Base-by-base conservation (phyloP, 345 rosid species). In the Gynandropsis gynandra region DNA sequence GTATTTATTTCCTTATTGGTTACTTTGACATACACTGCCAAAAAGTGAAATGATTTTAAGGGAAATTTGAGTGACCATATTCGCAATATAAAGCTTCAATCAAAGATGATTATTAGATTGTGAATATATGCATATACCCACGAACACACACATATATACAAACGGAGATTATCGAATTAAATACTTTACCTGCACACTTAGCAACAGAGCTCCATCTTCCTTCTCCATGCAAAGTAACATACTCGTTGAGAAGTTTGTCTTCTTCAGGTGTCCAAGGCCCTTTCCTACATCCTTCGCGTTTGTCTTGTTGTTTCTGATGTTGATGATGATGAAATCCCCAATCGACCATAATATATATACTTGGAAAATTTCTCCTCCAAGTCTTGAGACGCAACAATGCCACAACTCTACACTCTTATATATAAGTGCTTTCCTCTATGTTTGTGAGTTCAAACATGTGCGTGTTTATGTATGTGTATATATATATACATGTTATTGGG, bases 211-310 rank as follows among this genome's bases (percentile, higher is more conserved):
- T 83, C 97, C 97, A 86, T 65, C 86, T 70, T 65, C 95, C 95
- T 42, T 80, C 94, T 10, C 95, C 94, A 63, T 78, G 71, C 38
- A 62, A 42, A 37, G 57, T 66, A n/a, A 86, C 80, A 66, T 83
- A 68, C 51, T 78, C 78, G 4, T 13, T 50, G 1, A 89, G 79
- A 62, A 86, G 54, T 64, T 68, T 78, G 53, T 86, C 95, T 56
- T 83, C 97, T 67, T 80, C 78, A 31, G 82, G 74, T 60, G 94
- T 80, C 97, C 97, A 86, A 42, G 90, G 95, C 21, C 95, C 95
- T 35, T 85, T 81, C 72, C 86, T 76, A 80, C 80, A 79, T 11
- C 70, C 83, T 72, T 76, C 42, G 14, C 29, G 4, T 11, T 33
- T 52, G 16, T 46, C 24, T 0, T 61, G 59, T 21, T 38, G 58